Conservation (phyloP, 805 yeast species). For the Candida coleopterorum region DNA sequence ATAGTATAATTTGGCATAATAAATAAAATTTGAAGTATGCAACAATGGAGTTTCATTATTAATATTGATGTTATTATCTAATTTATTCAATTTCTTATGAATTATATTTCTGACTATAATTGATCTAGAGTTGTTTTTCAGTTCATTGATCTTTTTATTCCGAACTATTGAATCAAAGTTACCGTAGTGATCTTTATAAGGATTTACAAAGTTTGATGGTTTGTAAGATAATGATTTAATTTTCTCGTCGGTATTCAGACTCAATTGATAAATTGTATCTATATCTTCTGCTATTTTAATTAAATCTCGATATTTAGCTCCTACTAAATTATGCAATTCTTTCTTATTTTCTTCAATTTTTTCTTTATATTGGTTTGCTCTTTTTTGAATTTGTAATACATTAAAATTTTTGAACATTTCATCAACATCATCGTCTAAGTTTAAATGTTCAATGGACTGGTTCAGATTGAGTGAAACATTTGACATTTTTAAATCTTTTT, state of each 20-base stretch:
- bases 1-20: conserved; percentile 31
- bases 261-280: conserved; percentile 23
- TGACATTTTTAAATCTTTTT: background rate
- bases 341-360: conserved; percentile 24
- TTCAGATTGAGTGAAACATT: background rate
- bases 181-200: conserved; percentile 15
- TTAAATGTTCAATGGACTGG: background rate
- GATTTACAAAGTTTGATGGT: conserved; percentile 23
- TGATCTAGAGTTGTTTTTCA: conserved; percentile 16
- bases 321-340: conserved; percentile 35
- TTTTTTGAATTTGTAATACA: conserved; percentile 28
- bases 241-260: conserved; percentile 19
- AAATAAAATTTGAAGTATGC: conserved; percentile 24
- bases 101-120: conserved; percentile 26
- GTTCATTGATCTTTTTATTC: conserved; percentile 12
- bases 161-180: conserved; percentile 19
- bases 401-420: conserved; percentile 29
- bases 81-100: conserved; percentile 23
- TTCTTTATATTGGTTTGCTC: conserved; percentile 24
- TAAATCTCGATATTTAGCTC: conserved; percentile 38
- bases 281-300: conserved; percentile 42
- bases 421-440: conserved; percentile 38
- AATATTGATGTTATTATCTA: conserved; percentile 23
- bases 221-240: conserved; percentile 30
- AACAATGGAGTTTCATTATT: conserved; percentile 11